phyloP scores from a whole-genome alignment of 495 filamentous ascomycete species.

The Neurospora cerealis region DNA sequence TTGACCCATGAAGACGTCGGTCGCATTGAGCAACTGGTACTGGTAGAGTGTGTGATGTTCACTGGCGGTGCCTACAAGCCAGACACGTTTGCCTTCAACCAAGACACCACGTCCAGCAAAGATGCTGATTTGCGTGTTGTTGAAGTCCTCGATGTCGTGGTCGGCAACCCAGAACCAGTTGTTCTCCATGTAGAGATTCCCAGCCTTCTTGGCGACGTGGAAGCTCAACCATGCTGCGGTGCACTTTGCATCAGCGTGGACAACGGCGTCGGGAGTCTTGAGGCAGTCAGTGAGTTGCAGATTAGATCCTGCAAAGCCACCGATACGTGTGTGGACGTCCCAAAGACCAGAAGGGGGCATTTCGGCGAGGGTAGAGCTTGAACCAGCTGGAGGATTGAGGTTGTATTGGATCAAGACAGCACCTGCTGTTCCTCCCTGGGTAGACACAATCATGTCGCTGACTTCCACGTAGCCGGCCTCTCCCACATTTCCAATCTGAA shows the following conservation, averaged over 20 bases:
- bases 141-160: constrained; percentile 66
- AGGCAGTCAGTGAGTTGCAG: constrained; percentile 64
- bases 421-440: constrained; percentile 30
- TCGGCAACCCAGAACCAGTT: constrained; percentile 92
- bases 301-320: constrained; percentile 67
- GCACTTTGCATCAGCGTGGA: constrained; percentile 43
- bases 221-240: constrained; percentile 70
- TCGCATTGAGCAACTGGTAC: constrained; percentile 68
- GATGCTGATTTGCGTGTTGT: constrained; percentile 63
- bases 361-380: constrained; percentile 23
- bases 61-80: constrained; percentile 64
- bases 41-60: constrained; percentile 82
- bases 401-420: constrained; percentile 81
- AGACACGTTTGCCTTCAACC: constrained; percentile 50
- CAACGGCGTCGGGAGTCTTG: constrained; percentile 36
- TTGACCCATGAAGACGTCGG: constrained; percentile 71
- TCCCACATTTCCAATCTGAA: constrained; percentile 40
- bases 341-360: constrained; percentile 69
- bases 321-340: constrained; percentile 82
- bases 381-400: constrained; percentile 29
- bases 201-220: constrained; percentile 60
- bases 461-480: constrained; percentile 47
- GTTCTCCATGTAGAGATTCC: constrained; percentile 70
- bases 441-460: constrained; percentile 40
- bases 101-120: constrained; percentile 82